Base-by-base conservation (phyloP, 2,329 filamentous ascomycete species). In the Alternaria burnsii region DNA sequence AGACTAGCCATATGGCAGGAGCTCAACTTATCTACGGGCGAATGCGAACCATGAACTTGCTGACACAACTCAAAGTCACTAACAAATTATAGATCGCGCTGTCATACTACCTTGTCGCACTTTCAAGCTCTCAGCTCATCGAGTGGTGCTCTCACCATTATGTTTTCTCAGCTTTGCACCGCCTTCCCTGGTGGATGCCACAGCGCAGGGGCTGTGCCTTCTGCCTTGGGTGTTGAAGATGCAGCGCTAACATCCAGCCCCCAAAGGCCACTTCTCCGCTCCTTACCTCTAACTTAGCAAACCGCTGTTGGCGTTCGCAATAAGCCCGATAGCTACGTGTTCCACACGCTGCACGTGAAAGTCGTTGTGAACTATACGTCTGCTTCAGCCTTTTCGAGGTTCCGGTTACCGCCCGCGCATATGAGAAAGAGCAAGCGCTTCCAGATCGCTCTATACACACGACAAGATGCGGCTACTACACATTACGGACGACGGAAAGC, bases 401-500 rank as follows among this genome's bases (percentile, higher is more conserved):
- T 40, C 36, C 18, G n/a, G n/a, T n/a, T 34, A 34, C 12, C 11
- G 11, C 32, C 5, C 12, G 32, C 32, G 12, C 12, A 12, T 12
- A 12, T 34, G 32, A 11, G 32, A 11, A 2, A 12, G 32, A 11
- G 32, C 4, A 34, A 34, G 32, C 22, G 22, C 22, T 22, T 4
- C 22, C 4, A 22, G 22, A 4, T 3, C 22, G 22, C 4, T 4
- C 4, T 22, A 22, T 3, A 22, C 22, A 22, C 22, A 22, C 22
- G 22, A 22, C 32, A 28, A 28, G 28, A 30, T 30, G 28, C 28
- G 28, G 28, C 28, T 30, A 11, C 8, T 30, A 3, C 28, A 3
- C 7, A 30, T 1, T 1, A 30, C 28, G 3, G 28, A 30, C 55
- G 51, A 62, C 14, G 58, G 63, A 46, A 62, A n/a, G 30, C 55